Conservation (phyloP, 2,329 filamentous ascomycete species). For the Colletotrichum sp. region DNA sequence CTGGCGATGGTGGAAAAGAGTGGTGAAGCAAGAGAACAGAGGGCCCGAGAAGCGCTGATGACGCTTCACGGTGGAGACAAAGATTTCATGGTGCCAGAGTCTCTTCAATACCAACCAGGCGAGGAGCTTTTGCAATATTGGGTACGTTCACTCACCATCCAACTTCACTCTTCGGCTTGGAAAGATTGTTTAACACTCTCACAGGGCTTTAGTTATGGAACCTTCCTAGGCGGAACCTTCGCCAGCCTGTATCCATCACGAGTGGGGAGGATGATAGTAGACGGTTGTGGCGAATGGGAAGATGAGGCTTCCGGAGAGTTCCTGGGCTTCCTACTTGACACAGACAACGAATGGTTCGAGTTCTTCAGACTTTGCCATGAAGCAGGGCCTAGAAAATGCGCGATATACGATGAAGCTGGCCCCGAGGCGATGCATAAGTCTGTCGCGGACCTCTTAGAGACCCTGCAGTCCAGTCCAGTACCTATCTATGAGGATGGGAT, state of each 20-base stretch:
- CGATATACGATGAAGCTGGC: background rate
- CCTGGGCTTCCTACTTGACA: background rate
- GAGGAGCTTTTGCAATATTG: background rate
- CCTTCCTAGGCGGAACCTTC: constrained; percentile 37
- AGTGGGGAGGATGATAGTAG: constrained; percentile 45
- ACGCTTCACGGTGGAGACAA: background rate
- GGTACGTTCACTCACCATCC: background rate
- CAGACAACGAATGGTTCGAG: background rate
- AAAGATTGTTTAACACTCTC: constrained; percentile 24
- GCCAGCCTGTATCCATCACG: constrained; percentile 37
- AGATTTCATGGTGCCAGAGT: background rate
- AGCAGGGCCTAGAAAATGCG: background rate
- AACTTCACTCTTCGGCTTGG: background rate
- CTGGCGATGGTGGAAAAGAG: constrained; percentile 45
- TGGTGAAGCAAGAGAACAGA: constrained; percentile 29
- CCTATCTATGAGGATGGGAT: background rate
- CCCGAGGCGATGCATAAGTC: background rate
- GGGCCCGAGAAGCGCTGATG: background rate
- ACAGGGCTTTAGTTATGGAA: constrained; percentile 54
- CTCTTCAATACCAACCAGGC: background rate
- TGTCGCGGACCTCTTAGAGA: background rate
- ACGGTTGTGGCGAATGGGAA: constrained; percentile 39
- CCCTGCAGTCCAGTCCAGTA: background rate
- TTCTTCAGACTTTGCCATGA: background rate
- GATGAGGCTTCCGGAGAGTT: constrained; percentile 34